A percentile compares a stretch with the other conserved stretches of the same genome.
Conservation (phyloP, 129 eudicot genomes). For the Flaveria ramosissima region DNA sequence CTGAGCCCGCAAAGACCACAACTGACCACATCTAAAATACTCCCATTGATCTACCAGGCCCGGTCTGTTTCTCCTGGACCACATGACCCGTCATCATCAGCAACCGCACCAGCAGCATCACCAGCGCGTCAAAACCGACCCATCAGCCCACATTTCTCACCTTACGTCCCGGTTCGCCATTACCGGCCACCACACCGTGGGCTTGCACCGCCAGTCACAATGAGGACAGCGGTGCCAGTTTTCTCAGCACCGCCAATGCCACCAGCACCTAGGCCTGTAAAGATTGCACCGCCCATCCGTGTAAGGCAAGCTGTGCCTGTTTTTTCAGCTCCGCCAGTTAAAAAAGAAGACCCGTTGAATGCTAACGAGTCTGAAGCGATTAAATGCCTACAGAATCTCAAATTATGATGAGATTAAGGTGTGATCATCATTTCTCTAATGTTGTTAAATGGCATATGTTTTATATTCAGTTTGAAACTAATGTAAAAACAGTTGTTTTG, state of each 20-base stretch:
- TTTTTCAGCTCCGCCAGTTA: conserved; percentile 45
- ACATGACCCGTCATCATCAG: conserved; percentile 38
- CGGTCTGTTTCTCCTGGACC: conserved; percentile 34
- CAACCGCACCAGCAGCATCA: conserved; percentile 2
- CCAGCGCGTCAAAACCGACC: conserved; percentile 19
- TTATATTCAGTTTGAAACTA: conserved; percentile 22
- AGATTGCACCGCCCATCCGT: conserved; percentile 59
- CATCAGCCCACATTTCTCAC: conserved; percentile 41
- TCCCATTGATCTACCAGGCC: conserved; percentile 63
- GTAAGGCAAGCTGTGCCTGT: conserved; percentile 68
- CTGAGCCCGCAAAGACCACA: conserved; percentile 64
- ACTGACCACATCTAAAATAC: conserved; percentile 66
- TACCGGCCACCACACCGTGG: conserved; percentile 52
- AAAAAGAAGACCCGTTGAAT: neutral
- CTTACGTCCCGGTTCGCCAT: conserved; percentile 56
- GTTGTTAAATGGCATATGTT: conserved; percentile 35
- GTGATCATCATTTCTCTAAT: conserved; percentile 5
- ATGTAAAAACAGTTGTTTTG: conserved; percentile 16
- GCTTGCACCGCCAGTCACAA: conserved; percentile 76
- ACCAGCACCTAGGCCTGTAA: conserved; percentile 39
- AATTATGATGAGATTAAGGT: conserved; percentile 39
- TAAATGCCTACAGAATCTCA: conserved; percentile 57
- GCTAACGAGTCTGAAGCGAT: conserved; percentile 42
- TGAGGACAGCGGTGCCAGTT: conserved; percentile 71
- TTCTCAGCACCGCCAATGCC: conserved; percentile 75